Conservation (phyloP, 495 filamentous ascomycete species). For the Neurospora sublineolata region DNA sequence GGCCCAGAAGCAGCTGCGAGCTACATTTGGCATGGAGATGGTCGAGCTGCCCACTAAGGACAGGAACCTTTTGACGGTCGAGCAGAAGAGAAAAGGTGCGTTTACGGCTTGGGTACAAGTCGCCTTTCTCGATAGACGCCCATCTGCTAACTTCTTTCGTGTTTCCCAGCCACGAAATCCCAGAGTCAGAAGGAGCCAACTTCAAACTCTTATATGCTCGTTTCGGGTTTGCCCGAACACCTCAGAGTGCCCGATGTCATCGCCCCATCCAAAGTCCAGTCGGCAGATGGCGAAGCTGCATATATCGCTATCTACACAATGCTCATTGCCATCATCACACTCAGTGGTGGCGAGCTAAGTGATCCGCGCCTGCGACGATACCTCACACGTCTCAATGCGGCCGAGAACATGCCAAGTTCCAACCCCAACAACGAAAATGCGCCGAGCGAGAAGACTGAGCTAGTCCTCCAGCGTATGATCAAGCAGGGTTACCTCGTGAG, state of each 20-base stretch:
- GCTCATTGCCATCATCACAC: slow-evolving; percentile 61
- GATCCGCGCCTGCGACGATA: slow-evolving; percentile 65
- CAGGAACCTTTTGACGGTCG: slow-evolving; percentile 74
- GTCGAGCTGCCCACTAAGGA: slow-evolving; percentile 68
- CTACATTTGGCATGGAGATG: slow-evolving; percentile 77
- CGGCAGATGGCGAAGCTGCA: slow-evolving; percentile 51
- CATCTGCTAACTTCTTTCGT: slow-evolving; percentile 4
- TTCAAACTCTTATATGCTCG: slow-evolving; percentile 67
- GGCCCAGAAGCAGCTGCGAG: slow-evolving; percentile 52
- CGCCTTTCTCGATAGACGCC: background rate
- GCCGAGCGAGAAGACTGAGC: slow-evolving; percentile 55
- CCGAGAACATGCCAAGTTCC: slow-evolving; percentile 46
- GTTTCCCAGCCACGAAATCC: slow-evolving; percentile 28
- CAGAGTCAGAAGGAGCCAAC: slow-evolving; percentile 31
- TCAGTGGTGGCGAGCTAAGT: slow-evolving; percentile 55
- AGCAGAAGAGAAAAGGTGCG: slow-evolving; percentile 48
- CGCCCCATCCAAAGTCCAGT: slow-evolving; percentile 53
- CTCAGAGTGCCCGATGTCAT: slow-evolving; percentile 58
- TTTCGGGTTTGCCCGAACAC: slow-evolving; percentile 50
- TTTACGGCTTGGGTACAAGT: background rate
- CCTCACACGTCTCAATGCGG: slow-evolving; percentile 63
- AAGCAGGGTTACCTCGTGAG: slow-evolving; percentile 75
- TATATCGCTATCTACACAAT: slow-evolving; percentile 75
- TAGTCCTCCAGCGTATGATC: slow-evolving; percentile 59
- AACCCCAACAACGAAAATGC: slow-evolving; percentile 47